Evolutionary conservation across 1,284 basidiomycete species (phyloP).

Genomic region (Austroboletus niveus): DNA sequence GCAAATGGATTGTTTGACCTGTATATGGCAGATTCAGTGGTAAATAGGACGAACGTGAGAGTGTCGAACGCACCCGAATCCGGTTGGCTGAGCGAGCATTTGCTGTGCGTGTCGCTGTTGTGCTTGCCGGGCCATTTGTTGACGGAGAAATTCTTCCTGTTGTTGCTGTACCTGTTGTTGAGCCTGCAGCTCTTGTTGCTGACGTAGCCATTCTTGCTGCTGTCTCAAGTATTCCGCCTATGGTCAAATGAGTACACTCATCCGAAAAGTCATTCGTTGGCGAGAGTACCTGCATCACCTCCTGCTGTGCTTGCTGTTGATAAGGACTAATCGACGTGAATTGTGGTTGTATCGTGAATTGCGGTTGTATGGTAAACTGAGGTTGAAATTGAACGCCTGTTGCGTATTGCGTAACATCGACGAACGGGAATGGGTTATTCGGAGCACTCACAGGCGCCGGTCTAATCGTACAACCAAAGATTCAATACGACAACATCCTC

Average conservation of each 20-base stretch:
- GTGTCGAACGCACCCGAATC: constrained; percentile 55
- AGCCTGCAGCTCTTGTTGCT: constrained; percentile 44
- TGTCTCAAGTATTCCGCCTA: constrained; percentile 72
- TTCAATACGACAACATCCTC: constrained; percentile 7
- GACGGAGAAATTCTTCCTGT: constrained; percentile 66
- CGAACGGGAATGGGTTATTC: constrained; percentile 64
- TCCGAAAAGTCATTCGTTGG: background rate
- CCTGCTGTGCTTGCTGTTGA: constrained; percentile 90
- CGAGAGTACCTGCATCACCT: constrained; percentile 58
- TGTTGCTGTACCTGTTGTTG: constrained; percentile 39
- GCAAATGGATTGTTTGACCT: constrained; percentile 94
- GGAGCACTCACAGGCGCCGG: constrained; percentile 33
- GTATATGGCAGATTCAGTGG: constrained; percentile 2
- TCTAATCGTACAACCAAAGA: constrained; percentile 18
- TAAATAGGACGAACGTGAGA: background rate
- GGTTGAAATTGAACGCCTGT: constrained; percentile 52
- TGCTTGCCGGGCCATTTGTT: constrained; percentile 59
- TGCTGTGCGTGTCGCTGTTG: constrained; percentile 57
- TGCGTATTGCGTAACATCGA: constrained; percentile 61
- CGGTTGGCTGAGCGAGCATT: constrained; percentile 63
- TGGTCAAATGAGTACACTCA: constrained; percentile 2
- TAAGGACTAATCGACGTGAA: constrained; percentile 95
- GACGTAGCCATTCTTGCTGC: constrained; percentile 60
- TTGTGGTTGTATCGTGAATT: constrained; percentile 63
- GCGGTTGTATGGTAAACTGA: constrained; percentile 72